Evolutionary conservation across 345 rosid genomes (phyloP), one percentile per base, ranked within the genome.

Genomic region (Eucalyptus brandiana): DNA sequence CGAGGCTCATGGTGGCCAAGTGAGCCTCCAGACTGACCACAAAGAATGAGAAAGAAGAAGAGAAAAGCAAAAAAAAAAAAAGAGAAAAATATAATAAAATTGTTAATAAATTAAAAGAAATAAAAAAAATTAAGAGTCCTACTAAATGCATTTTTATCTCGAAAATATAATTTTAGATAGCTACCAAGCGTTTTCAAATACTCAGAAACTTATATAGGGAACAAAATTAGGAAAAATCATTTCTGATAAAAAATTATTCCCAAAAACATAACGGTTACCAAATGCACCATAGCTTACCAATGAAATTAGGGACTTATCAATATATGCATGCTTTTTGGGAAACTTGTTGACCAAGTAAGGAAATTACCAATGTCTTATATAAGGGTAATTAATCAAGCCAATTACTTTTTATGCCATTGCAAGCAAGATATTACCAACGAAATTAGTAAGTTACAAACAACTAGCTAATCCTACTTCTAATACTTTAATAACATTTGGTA

Each of bases 141-240:
- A 19, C 58, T 53, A 53, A 53, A 53, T 21, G 26, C 4, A 53
- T 53, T 21, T 53, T 53, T 53, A 53, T 53, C 26, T 0, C 11
- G 1, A 21, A 53, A 53, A 53, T 3, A 8, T 1, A 53, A 53
- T 53, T 53, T 53, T 53, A 19, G 58, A 53, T 1, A 53, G 21
- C 7, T 53, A 53, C 1, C 1, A 19, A 53, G 7, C 4, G 8
- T 53, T 0, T 53, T 53, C 26, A 53, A 53, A 53, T 53, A 53
- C 5, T 53, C 0, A 19, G 0, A 53, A 53, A 53, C 58, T 53
- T 0, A 0, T 53, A 2, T 2, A 53, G 58, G 8, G 26, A 53
- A 53, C 11, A 53, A 0, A 21, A 53, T 53, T 0, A 21, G 2
- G 3, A 53, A 53, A 53, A 21, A 4, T 19, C 24, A 53, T 19